Percentiles rank a stretch among this genome's conserved stretches.
Evolutionary conservation across 164 flowering plant species (phyloP).

Genomic region (Magnolia sinica): DNA sequence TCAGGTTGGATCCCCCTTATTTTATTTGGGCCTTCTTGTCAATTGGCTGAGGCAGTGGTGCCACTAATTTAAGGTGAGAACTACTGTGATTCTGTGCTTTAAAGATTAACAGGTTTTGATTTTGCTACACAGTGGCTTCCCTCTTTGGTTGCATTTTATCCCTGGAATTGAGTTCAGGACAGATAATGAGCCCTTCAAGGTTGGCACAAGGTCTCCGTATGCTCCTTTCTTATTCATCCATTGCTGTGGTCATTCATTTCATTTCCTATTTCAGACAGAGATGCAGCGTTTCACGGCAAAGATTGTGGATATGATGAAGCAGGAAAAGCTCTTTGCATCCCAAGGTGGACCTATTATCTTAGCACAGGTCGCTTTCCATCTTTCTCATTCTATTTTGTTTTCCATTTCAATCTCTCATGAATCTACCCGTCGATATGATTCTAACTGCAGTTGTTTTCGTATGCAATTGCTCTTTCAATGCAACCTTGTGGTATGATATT

Average conservation of each 20-base stretch:
- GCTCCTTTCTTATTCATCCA: not conserved
- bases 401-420: not conserved
- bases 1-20: not conserved
- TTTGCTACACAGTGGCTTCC: slow-evolving; percentile 79
- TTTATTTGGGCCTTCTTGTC: not conserved
- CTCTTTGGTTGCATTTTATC: slow-evolving; percentile 92
- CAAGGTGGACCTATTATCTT: slow-evolving; percentile 99
- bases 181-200: slow-evolving; percentile 93
- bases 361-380: slow-evolving; percentile 65
- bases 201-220: slow-evolving; percentile 12
- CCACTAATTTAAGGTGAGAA: not conserved
- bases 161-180: slow-evolving; percentile 85
- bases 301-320: slow-evolving; percentile 87
- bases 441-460: not conserved
- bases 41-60: not conserved
- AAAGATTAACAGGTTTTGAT: not conserved
- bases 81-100: not conserved
- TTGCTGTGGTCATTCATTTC: not conserved
- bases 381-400: not conserved
- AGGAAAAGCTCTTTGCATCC: slow-evolving; percentile 85
- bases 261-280: slow-evolving; percentile 53
- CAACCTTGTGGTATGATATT: not conserved
- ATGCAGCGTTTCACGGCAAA: slow-evolving; percentile 86
- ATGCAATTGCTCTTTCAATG: not conserved
- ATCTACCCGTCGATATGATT: not conserved